Evolutionary conservation across 2,329 filamentous ascomycete species (phyloP), one percentile per base, ranked within the genome.

Genomic region (Penicillium glabrum): DNA sequence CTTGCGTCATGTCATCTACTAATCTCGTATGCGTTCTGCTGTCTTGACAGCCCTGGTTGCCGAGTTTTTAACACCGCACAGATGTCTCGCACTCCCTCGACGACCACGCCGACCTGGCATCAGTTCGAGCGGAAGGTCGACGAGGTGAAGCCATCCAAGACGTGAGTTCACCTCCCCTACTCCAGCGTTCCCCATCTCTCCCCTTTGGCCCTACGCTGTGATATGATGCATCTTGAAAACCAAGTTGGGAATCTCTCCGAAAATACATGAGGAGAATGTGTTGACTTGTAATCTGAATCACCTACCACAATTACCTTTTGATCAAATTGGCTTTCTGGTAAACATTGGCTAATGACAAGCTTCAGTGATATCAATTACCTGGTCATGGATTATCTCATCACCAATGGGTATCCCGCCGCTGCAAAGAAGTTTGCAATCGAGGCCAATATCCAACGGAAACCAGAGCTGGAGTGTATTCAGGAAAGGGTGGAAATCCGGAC

Each of bases 171-270:
- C 48, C 29, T 27, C 43, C 49, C 19, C 11, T 3, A 56, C 8
- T 48, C 56, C 33, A 23, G 54, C 23, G 48, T 58, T 27, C 33
- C 21, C 51, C 51, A 50, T 29, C 54, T n/a, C 52, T 44, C 47
- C 47, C 57, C 41, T 54, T 69, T 66, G 41, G 35, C 53, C 50
- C 27, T 27, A 29, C 51, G 39, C 51, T 51, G 70, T 79, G 68
- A 81, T 86, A 96, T 96, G 93, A 96, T 90, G 85, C 72, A 81
- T 83, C 60, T 85, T 66, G 57, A 74, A 39, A 87, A 88, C 90
- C 88, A 96, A 96, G 85, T 86, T 99, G 95, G 95, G 95, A 99
- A 99, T 99, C 95, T 99, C 96, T 99, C 95, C 89, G 91, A 98
- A 90, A 84, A 78, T 81, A 79, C 78, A 84, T 99, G 95, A 90